These are phyloP conservation scores for Emmonsiellopsis sp. DNA, from an alignment of 2,329 filamentous ascomycete species.

Conservation along the genomic window DNA sequence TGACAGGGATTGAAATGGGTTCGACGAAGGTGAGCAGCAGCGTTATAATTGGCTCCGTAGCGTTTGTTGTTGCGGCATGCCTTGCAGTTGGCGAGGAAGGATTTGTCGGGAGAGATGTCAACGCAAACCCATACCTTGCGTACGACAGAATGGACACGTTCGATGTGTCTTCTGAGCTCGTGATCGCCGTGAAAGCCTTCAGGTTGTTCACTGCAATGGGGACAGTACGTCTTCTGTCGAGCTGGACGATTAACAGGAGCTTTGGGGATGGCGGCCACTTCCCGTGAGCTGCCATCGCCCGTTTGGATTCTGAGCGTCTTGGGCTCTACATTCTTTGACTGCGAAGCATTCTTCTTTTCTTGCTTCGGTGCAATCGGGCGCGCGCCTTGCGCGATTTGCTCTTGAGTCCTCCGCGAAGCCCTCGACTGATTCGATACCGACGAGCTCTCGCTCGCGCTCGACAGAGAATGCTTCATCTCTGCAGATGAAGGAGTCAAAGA, in stretches of 20 bases:
- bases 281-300: constrained; percentile 44
- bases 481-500: constrained; percentile 29
- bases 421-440: constrained; percentile 35
- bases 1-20: constrained; percentile 73
- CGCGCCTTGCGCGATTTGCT: constrained; percentile 39
- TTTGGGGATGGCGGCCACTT: constrained; percentile 46
- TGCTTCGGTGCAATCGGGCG: constrained; percentile 43
- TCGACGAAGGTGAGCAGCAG: constrained; percentile 77
- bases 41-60: constrained; percentile 91
- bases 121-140: constrained; percentile 56
- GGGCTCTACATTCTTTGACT: constrained; percentile 28
- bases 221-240: constrained; percentile 63
- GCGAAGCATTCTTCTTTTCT: constrained; percentile 23
- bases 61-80: constrained; percentile 66
- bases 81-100: constrained; percentile 72
- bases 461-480: constrained; percentile 44
- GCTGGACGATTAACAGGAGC: constrained; percentile 54
- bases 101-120: constrained; percentile 48
- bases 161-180: constrained; percentile 61
- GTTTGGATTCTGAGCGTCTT: constrained; percentile 44
- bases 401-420: constrained; percentile 37
- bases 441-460: constrained; percentile 37
- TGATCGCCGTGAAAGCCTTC: constrained; percentile 80
- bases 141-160: constrained; percentile 54
- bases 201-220: constrained; percentile 59